Base-by-base conservation (phyloP, 2,329 filamentous ascomycete species). In the Teratosphaeria epicoccoides region DNA sequence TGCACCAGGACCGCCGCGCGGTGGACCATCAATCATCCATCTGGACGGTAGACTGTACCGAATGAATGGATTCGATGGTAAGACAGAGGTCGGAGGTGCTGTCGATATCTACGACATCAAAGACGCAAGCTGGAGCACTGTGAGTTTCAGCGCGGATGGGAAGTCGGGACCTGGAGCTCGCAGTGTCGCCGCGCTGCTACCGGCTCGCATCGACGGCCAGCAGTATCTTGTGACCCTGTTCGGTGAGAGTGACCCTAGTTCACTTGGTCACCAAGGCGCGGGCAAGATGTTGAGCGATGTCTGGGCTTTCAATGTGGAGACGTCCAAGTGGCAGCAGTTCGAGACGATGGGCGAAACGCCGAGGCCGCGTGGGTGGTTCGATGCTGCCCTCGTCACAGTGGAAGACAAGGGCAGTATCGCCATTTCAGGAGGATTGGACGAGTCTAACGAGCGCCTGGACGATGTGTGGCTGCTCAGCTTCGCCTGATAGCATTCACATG, bases 11-110 rank as follows among this genome's bases (percentile, higher is more conserved):
- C 79, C 83, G 6, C 71, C 79, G 0, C 76, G 87, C 46, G 82
- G 82, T 22, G 87, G 86, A 1, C 72, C 85, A 0, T 79, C 81
- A 3, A 80, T 94, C 24, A 80, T 83, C 1, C 76, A 83, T 49
- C 76, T 76, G 44, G 76, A 78, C 50, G 80, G 79, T 23, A 78
- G 81, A 23, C 67, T 95, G 6, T 94, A 84, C 69, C 78, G 88
- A 24, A 90, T 88, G 72, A 87, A 88, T 55, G 88, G 88, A 0
- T 91, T 84, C 60, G 85, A 91, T 65, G 87, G 85, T 0, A 72
- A 76, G 44, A 71, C 63, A 0, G 85, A 90, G 61, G 73, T 87
- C 46, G 87, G 87, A 14, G 87, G 85, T 0, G 75, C 77, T 53
- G 63, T 95, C 11, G 87, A 94, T 62, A 77, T 85, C 2, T 81